Percentiles rank a stretch among this genome's conserved stretches.
Conservation (phyloP, 305 asterid species). For the Solanum aculeatissimum region DNA sequence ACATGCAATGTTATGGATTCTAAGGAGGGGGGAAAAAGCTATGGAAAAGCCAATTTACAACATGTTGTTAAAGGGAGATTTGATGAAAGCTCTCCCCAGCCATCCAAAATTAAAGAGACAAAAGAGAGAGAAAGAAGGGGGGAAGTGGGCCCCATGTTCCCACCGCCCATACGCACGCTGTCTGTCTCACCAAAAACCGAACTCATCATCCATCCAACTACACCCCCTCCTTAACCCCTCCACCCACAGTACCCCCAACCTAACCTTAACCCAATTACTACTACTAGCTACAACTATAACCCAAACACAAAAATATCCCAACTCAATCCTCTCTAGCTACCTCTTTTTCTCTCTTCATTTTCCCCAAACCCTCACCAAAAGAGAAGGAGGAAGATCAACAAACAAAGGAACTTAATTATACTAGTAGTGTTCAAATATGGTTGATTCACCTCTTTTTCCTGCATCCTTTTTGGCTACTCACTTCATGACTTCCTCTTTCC, state of each 20-base stretch:
- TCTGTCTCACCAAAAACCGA: conserved; percentile 3
- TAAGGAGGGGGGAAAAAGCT: neutral
- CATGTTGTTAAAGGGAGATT: neutral
- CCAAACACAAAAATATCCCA: neutral
- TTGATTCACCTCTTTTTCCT: neutral
- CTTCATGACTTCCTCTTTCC: neutral
- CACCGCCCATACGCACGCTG: conserved; percentile 15
- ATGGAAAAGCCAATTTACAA: neutral
- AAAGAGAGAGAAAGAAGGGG: neutral
- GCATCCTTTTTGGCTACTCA: neutral
- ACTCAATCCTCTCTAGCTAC: neutral
- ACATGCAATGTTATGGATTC: neutral
- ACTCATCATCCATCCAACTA: conserved; percentile 4
- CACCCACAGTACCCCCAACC: too few relatives aligned
- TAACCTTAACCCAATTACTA: neutral
- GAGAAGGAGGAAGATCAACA: neutral
- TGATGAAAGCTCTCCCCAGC: neutral
- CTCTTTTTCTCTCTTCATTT: neutral
- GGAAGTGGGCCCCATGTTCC: neutral
- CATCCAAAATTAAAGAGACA: neutral
- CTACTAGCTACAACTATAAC: neutral
- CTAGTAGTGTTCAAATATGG: neutral
- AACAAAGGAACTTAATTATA: neutral
- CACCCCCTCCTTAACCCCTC: neutral
- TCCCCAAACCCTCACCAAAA: conserved; percentile 2